phyloP scores from a whole-genome alignment of 2,329 filamentous ascomycete species.

The Aspergillus quadricinctus region DNA sequence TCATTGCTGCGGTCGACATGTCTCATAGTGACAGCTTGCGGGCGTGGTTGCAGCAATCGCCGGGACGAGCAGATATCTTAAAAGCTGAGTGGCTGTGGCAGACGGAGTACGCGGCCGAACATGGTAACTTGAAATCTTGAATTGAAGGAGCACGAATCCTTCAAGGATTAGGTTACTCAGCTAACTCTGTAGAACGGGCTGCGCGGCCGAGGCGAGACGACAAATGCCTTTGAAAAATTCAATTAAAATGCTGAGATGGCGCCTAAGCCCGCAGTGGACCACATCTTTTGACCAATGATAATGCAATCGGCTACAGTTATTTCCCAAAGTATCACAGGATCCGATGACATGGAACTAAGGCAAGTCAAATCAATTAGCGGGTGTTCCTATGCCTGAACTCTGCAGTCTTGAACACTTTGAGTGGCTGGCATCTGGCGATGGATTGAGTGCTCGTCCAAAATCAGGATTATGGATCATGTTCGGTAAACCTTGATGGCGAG shows the following conservation, averaged over 20 bases:
- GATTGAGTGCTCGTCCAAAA: background rate
- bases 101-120: background rate
- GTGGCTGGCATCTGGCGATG: constrained; percentile 10
- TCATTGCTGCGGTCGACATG: background rate
- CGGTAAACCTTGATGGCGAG: background rate
- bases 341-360: constrained; percentile 19
- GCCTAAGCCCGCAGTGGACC: background rate
- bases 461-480: background rate
- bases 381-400: constrained; percentile 1
- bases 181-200: no score
- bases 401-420: background rate
- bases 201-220: background rate
- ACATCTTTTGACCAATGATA: background rate
- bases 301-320: background rate
- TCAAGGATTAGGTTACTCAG: no score
- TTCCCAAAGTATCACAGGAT: background rate
- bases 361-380: constrained; percentile 18
- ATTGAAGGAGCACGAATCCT: no score
- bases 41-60: no score
- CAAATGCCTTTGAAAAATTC: no score
- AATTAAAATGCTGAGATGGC: no score
- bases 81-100: background rate
- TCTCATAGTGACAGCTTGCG: background rate
- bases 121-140: no score
- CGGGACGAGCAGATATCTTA: background rate